Conservation (phyloP, 805 yeast genomes). For the Priceomyces haplophilus region DNA sequence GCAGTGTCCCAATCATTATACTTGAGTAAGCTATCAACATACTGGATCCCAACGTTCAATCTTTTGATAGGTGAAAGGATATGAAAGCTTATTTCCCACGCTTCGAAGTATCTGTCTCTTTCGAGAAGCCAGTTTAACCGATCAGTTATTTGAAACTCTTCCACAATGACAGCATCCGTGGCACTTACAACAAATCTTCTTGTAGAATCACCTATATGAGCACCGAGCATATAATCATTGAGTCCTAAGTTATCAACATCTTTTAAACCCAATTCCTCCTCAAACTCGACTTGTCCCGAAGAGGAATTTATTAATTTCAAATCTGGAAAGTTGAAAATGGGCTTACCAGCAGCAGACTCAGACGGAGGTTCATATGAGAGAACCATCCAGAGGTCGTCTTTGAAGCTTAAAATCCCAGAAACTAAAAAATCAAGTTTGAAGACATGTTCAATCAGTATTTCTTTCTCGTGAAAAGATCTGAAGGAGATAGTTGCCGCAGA, state of each 20-base stretch:
- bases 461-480: constrained; percentile 43
- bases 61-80: constrained; percentile 51
- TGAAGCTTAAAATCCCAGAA: constrained; percentile 75
- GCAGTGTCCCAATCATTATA: constrained; percentile 55
- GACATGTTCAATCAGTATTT: constrained; percentile 46
- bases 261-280: constrained; percentile 71
- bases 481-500: constrained; percentile 54
- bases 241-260: constrained; percentile 59
- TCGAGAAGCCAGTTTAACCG: constrained; percentile 70
- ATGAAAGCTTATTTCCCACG: constrained; percentile 74
- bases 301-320: constrained; percentile 61
- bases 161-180: constrained; percentile 73
- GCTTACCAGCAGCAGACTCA: constrained; percentile 15
- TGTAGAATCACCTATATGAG: constrained; percentile 41
- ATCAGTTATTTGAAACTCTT: constrained; percentile 67
- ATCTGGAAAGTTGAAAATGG: constrained; percentile 59
- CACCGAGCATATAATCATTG: constrained; percentile 75
- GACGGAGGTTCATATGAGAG: constrained; percentile 49
- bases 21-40: constrained; percentile 44
- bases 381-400: constrained; percentile 65
- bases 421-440: constrained; percentile 52
- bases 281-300: constrained; percentile 70
- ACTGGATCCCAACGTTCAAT: constrained; percentile 57
- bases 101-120: constrained; percentile 53
- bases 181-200: constrained; percentile 74